Evolutionary conservation across 2,329 filamentous ascomycete genomes (phyloP), one percentile per base, ranked within the genome.

Genomic region (Colletotrichum lindemuthianum): DNA sequence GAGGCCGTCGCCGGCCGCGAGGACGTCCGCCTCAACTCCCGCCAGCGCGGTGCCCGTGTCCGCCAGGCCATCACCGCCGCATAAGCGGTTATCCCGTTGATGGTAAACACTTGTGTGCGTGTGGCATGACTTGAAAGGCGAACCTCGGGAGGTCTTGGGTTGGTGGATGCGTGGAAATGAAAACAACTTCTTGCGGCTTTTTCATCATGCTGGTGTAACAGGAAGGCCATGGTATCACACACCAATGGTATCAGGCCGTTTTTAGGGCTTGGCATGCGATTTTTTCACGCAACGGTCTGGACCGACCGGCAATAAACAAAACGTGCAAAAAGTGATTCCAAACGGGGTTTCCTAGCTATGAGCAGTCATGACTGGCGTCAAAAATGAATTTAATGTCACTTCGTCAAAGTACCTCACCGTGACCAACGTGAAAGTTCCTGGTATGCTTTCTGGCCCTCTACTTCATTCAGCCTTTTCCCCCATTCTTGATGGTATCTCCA

Each of bases 21-120:
- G 74, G 79, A 83, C 68, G 76, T 81, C 71, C 92, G 90, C 81
- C 87, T 99, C 78, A 92, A 83, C 87, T 92, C 92, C 77, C 92
- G 95, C 87, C 96, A 99, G 89, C 93, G 94, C 80, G 96, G 93
- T 79, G 80, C 82, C 74, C 86, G 86, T 72, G 75, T 85, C 74
- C 87, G 84, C 80, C 82, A 85, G 81, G 88, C 88, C 77, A 86
- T 90, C 78, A 87, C 86, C 72, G 82, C 86, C 77, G 85, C 88
- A 78, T 90, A 88, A 80, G 77, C 69, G 60, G 24, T 24, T 24
- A 24, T 24, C 24, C 24, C 24, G 4, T 24, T 24, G 24, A 24
- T 24, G 24, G 24, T 24, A 63, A 50, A 43, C 51, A 60, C 43
- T 57, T 59, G 41, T 24, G 58, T 36, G 45, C 47, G 57, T 65